A percentile compares a stretch with the other conserved stretches of the same genome.
Evolutionary conservation across 441 rosid species (phyloP).

Genomic region (Geranium incanum): DNA sequence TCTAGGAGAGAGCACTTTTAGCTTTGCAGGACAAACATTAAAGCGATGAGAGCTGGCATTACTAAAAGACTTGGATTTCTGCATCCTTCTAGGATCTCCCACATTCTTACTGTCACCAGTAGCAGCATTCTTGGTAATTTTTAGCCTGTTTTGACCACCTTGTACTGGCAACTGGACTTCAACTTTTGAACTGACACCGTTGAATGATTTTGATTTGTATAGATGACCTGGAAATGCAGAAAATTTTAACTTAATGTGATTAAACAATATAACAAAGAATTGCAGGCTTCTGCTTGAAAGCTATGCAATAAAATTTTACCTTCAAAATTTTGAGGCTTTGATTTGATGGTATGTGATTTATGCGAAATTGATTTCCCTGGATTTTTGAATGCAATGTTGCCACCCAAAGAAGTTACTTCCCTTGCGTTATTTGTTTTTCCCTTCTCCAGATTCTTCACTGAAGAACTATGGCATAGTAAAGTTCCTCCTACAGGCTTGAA

Average conservation of each 20-base stretch:
- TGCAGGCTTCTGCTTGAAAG: slow-evolving; percentile 12
- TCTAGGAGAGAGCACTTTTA: slow-evolving; percentile 8
- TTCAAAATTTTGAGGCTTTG: slow-evolving; percentile 8
- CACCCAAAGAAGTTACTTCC: slow-evolving; percentile 9
- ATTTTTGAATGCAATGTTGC: neutral
- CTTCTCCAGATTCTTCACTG: neutral
- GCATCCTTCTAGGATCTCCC: slow-evolving; percentile 9
- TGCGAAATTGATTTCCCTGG: neutral
- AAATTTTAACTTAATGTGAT: neutral
- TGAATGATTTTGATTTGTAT: slow-evolving; percentile 25
- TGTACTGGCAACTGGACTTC: slow-evolving; percentile 13
- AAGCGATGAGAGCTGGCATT: slow-evolving; percentile 14
- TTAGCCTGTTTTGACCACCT: slow-evolving; percentile 5
- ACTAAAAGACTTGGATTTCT: slow-evolving; percentile 22
- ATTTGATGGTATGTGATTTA: slow-evolving; percentile 14
- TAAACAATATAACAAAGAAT: neutral
- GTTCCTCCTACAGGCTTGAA: neutral
- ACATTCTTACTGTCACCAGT: slow-evolving; percentile 14
- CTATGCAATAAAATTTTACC: slow-evolving; percentile 14
- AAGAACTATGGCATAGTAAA: neutral
- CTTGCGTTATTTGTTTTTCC: neutral
- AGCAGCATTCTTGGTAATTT: slow-evolving; percentile 1
- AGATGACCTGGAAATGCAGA: slow-evolving; percentile 21
- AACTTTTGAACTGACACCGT: slow-evolving; percentile 4
- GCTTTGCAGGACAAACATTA: slow-evolving; percentile 13